Evolutionary conservation across 2,329 filamentous ascomycete species (phyloP), one percentile per base, ranked within the genome.

Genomic region (Pyrenochaeta sp.): DNA sequence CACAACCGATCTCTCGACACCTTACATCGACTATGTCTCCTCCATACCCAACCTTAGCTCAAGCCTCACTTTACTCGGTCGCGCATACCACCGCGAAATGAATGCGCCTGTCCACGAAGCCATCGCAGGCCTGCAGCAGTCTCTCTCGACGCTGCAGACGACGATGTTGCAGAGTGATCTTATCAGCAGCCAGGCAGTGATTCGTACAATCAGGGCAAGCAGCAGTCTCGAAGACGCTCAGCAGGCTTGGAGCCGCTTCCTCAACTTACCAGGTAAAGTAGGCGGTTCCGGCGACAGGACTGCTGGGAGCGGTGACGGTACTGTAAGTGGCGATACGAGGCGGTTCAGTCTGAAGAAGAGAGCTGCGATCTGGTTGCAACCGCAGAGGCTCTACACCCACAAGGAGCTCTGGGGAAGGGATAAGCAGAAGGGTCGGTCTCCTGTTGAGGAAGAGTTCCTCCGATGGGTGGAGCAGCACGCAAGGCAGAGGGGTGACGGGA

Each of bases 161-260:
- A 51, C 61, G 10, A 55, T 72, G 45, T 48, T 68, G 1, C 41
- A 59, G 22, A 48, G 41, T 26, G 37, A 56, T 6, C 54, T 69
- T 20, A 61, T 71, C 20, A 39, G 51, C 19, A 50, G 50, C 13
- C 47, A 52, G 31, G 55, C 65, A 14, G 60, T 68, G 2, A 40
- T 73, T 24, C 60, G 69, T 11, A 72, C 71, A 1, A 66, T 72
- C 40, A 63, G 66, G 14, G 68, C 66, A 11, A 65, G 63, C 27
- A 59, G 55, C 34, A 52, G 51, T 3, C 51, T 73, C 15, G 65
- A 66, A 38, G 55, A 60, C 21, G 61, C 67, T 6, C 58, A 67
- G 35, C 48, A 51, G 24, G 63, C 67, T 3, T 72, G 68, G 68
- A 55, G 53, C 21, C 52, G 61, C 15, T 55, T 58, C 9, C 52